Conservation (phyloP, 805 yeast genomes). For the Kluyveromyces dobzhanskii region DNA sequence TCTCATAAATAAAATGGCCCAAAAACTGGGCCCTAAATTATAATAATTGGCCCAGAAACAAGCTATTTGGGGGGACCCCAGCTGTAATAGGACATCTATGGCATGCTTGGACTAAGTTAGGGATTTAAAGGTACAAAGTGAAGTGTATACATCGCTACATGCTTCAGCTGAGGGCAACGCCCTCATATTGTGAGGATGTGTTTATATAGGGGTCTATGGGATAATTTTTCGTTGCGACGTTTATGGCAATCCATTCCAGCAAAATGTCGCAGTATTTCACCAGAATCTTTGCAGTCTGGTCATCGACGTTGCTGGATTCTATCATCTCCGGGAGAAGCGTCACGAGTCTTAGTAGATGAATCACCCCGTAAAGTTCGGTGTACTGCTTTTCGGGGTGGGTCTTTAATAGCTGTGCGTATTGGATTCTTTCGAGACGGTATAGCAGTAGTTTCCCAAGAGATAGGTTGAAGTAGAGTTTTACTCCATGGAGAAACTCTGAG, state of each 20-base stretch:
- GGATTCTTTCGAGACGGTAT: constrained; percentile 26
- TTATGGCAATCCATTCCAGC: constrained; percentile 20
- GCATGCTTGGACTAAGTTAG: too few species aligned
- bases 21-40: background rate
- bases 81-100: too few species aligned
- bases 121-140: too few species aligned
- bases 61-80: too few species aligned
- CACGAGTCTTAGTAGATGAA: constrained; percentile 71
- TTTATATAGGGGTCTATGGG: constrained; percentile 20
- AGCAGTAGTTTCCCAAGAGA: constrained; percentile 34
- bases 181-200: constrained; percentile 30
- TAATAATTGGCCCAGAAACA: too few species aligned
- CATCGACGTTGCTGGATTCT: constrained; percentile 72
- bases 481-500: constrained; percentile 63
- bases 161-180: constrained; percentile 28
- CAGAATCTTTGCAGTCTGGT: constrained; percentile 40
- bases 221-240: constrained; percentile 8
- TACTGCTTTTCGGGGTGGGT: constrained; percentile 8
- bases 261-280: constrained; percentile 22
- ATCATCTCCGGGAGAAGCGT: constrained; percentile 79
- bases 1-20: too few species aligned
- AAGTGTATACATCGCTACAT: too few species aligned
- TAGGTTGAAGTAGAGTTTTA: constrained; percentile 65
- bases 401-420: constrained; percentile 18
- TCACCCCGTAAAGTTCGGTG: constrained; percentile 59